These are phyloP conservation scores for Betula pendula DNA, from an alignment of 306 rosid species.

Conservation along the genomic window DNA sequence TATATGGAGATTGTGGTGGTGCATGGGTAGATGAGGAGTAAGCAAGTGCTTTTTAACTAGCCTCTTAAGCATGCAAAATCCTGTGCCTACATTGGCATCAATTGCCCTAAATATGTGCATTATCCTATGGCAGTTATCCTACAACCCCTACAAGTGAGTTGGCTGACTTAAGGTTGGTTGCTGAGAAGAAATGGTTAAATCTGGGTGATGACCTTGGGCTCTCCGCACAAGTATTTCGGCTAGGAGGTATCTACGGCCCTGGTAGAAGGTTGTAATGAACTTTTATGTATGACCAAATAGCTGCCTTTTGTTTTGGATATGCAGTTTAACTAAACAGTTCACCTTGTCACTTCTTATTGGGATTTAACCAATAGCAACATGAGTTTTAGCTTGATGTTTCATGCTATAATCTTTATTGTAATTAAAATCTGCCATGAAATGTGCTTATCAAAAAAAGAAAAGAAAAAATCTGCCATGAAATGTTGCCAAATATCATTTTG, in stretches of 20 bases:
- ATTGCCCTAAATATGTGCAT: slow-evolving; percentile 30
- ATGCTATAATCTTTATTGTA: not conserved
- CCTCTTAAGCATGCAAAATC: slow-evolving; percentile 27
- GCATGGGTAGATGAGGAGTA: slow-evolving; percentile 85
- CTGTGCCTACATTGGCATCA: slow-evolving; percentile 20
- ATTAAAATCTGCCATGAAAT: not conserved
- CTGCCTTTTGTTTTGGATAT: not conserved
- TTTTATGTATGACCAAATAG: not conserved
- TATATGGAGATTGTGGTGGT: slow-evolving; percentile 76
- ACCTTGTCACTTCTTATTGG: not conserved
- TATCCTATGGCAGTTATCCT: slow-evolving; percentile 56
- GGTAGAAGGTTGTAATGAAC: slow-evolving; percentile 76
- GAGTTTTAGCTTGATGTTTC: slow-evolving; percentile 15
- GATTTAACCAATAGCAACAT: slow-evolving; percentile 6
- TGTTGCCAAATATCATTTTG: not conserved
- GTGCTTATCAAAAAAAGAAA: not conserved
- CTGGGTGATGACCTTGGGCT: slow-evolving; percentile 53
- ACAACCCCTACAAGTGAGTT: slow-evolving; percentile 52
- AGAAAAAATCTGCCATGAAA: not conserved
- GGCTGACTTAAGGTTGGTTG: slow-evolving; percentile 61
- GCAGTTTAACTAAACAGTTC: not conserved
- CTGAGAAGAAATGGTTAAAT: slow-evolving; percentile 79
- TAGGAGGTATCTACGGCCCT: slow-evolving; percentile 97
- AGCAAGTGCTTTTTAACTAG: slow-evolving; percentile 45
- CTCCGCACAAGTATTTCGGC: slow-evolving; percentile 61